Percentiles rank a stretch among this genome's conserved stretches.
These are phyloP conservation scores for Ilex aquifolium DNA, from an alignment of 257 asterid species.

Conservation along the genomic window DNA sequence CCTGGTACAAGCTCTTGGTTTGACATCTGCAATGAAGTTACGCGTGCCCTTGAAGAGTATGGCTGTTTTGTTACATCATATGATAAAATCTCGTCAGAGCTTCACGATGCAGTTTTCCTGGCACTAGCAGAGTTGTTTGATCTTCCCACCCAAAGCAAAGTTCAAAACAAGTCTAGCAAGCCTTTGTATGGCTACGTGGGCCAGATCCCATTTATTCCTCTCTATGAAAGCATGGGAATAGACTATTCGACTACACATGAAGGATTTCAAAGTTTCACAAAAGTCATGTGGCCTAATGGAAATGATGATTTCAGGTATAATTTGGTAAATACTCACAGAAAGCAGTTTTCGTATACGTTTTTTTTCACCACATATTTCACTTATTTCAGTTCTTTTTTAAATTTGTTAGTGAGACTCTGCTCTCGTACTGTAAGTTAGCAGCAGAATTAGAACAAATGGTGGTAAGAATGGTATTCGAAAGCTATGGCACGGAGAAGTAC, in stretches of 20 bases:
- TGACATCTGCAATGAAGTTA: constrained; percentile 28
- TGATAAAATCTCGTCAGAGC: constrained; percentile 34
- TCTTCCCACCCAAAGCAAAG: constrained; percentile 56
- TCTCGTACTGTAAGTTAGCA: constrained; percentile 41
- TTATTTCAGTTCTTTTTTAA: neutral
- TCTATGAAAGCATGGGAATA: constrained; percentile 74
- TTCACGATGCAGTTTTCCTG: constrained; percentile 27
- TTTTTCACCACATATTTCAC: neutral
- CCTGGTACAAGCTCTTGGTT: constrained; percentile 50
- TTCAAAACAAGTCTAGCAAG: constrained; percentile 53
- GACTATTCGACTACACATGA: constrained; percentile 49
- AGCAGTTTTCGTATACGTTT: neutral
- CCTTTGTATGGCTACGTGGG: constrained; percentile 80
- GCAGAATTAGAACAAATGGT: constrained; percentile 52
- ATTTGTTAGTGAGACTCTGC: constrained; percentile 29
- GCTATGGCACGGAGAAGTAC: constrained; percentile 57
- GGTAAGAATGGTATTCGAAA: constrained; percentile 55
- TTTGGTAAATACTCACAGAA: neutral
- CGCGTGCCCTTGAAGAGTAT: constrained; percentile 50
- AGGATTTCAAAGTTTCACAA: constrained; percentile 40
- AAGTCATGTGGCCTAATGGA: constrained; percentile 71
- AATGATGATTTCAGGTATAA: constrained; percentile 43
- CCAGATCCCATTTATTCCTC: constrained; percentile 60
- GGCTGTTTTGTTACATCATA: constrained; percentile 62
- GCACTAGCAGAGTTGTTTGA: constrained; percentile 43